These are phyloP conservation scores for Neurospora sp. DNA, from an alignment of 2,329 filamentous ascomycete species.

Conservation along the genomic window DNA sequence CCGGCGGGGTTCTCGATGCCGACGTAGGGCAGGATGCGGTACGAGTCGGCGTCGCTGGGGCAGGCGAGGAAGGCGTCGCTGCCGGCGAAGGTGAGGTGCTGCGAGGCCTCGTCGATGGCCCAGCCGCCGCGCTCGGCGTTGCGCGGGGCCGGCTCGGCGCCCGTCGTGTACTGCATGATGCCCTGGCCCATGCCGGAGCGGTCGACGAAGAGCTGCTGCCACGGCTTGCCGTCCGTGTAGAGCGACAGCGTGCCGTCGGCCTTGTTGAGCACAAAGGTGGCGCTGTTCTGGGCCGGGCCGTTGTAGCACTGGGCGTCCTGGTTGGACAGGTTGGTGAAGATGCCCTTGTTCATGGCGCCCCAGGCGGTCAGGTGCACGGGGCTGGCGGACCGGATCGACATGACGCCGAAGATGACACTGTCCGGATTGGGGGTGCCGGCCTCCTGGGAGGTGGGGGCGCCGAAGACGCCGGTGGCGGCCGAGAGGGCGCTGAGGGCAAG, in stretches of 20 bases:
- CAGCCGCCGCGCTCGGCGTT: conserved; percentile 24
- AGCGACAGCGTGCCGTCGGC: conserved; percentile 35
- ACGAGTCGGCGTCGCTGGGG: conserved; percentile 26
- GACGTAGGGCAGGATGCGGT: conserved; percentile 21
- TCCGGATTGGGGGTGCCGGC: conserved; percentile 18
- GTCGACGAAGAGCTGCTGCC: conserved; percentile 44
- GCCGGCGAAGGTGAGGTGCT: too few species aligned
- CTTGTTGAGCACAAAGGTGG: conserved; percentile 38
- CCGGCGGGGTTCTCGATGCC: conserved; percentile 26
- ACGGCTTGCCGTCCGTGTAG: conserved; percentile 30
- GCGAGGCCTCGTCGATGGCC: too few species aligned
- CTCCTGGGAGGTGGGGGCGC: conserved; percentile 20
- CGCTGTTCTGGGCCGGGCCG: conserved; percentile 26
- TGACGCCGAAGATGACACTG: conserved; percentile 33
- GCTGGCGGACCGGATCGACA: conserved; percentile 40
- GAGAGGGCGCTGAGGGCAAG: conserved; percentile 46
- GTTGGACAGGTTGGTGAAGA: conserved; percentile 33
- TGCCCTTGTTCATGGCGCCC: conserved; percentile 32
- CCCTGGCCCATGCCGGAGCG: conserved; percentile 51
- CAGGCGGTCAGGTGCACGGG: conserved; percentile 36
- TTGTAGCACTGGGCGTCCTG: conserved; percentile 42
- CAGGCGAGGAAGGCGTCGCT: too few species aligned
- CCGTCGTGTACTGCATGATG: conserved; percentile 41
- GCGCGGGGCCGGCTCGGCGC: conserved; percentile 30
- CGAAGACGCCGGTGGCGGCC: conserved; percentile 18